Evolutionary conservation across 78 protist species (phyloP), one percentile per base, ranked within the genome.

Genomic region (Capsaspora owczarzaki): DNA sequence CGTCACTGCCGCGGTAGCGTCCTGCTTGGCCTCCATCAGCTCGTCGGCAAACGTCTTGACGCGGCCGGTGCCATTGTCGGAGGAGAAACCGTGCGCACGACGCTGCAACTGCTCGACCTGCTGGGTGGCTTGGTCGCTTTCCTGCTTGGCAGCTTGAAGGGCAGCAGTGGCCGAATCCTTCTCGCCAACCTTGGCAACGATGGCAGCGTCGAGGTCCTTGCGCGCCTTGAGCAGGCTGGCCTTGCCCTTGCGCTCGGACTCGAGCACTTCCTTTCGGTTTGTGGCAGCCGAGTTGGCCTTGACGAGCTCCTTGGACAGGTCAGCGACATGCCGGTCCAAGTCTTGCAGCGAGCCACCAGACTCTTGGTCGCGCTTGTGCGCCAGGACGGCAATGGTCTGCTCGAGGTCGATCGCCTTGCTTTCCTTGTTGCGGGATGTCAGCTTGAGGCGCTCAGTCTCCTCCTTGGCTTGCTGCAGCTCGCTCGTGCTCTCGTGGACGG

Each of bases 301-400:
- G 43, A 87, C 88, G 33, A 93, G 44, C 29, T 31, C 85, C 71
- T 88, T 83, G 56, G 86, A 75, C 31, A 83, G 76, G 41, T 85
- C 79, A 25, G 56, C 86, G 38, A 76, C 81, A 63, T 79, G 43
- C 47, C 22, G 79, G 42, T 75, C 63, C 31, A 82, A 35, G 33
- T 53, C 8, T 20, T 27, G 41, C 49, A 72, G 51, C 31, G 0
- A 1, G 49, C n/a, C 51, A 27, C 70, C 74, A 0, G 0, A 2
- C 72, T 79, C 44, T 14, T 56, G 35, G 41, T 61, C 74, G 5
- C 74, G 60, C 74, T n/a, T 3, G 80, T 56, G 60, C 80, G 44
- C 63, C 37, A 76, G 51, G 27, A 16, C 47, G 49, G 42, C 0
- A 43, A 10, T 20, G 61, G 0, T 29, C 41, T 31, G 61, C 78